Conservation (phyloP, 495 filamentous ascomycete genomes). For the Tuber borchii region DNA sequence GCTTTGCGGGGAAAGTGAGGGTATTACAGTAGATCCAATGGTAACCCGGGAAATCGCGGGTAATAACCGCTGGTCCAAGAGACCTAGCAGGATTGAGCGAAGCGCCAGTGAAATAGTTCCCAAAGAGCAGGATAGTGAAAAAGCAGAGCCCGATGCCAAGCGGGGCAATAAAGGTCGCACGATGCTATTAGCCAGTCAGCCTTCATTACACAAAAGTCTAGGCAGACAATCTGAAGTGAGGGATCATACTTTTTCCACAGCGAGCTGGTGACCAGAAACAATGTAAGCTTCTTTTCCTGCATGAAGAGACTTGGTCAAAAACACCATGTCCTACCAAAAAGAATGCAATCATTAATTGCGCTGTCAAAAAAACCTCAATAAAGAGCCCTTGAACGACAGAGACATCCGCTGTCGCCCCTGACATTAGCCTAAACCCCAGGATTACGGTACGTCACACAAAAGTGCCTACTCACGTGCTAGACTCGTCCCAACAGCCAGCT, state of each 20-base stretch:
- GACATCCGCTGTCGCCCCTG: conserved; percentile 14
- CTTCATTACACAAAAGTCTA: background rate
- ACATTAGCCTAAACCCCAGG: background rate
- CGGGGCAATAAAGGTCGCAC: conserved; percentile 69
- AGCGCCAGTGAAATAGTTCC: conserved; percentile 66
- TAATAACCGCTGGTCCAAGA: conserved; percentile 64
- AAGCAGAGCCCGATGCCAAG: conserved; percentile 69
- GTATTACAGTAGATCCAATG: conserved; percentile 61
- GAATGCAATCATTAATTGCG: conserved; percentile 68
- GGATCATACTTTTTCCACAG: conserved; percentile 58
- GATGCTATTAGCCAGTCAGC: conserved; percentile 47
- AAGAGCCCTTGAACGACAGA: conserved; percentile 60
- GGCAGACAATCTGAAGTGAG: background rate
- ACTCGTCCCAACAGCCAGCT: conserved; percentile 29
- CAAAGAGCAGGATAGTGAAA: conserved; percentile 61
- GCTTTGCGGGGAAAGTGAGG: background rate
- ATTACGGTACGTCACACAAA: background rate
- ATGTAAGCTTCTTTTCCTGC: conserved; percentile 16
- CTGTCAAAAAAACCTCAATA: conserved; percentile 75
- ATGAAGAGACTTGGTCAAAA: background rate
- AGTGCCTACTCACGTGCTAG: conserved; percentile 21
- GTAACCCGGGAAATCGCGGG: conserved; percentile 56
- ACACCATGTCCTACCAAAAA: conserved; percentile 53
- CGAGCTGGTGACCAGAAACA: conserved; percentile 45
- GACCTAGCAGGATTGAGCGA: conserved; percentile 67